Percentiles rank a stretch among this genome's conserved stretches.
phyloP scores from a whole-genome alignment of 2,329 filamentous ascomycete genomes.

The Colletotrichum costaricense region DNA sequence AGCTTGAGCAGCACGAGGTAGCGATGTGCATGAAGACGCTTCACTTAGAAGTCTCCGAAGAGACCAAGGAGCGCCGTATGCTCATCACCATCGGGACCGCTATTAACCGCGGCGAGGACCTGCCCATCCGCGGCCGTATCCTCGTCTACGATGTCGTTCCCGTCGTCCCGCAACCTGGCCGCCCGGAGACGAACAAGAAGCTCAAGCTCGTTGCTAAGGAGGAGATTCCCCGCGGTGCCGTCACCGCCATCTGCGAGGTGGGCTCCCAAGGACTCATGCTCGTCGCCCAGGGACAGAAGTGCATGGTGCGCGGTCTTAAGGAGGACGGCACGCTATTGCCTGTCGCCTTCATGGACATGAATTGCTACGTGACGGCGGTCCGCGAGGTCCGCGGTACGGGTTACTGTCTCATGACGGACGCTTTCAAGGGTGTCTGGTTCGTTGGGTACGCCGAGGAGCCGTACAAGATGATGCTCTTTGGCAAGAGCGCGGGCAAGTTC shows the following conservation, averaged over 20 bases:
- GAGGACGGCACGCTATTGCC: constrained; percentile 93
- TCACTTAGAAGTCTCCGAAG: constrained; percentile 89
- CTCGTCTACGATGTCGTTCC: constrained; percentile 93
- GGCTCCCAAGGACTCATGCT: constrained; percentile 90
- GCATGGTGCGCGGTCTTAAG: constrained; percentile 95
- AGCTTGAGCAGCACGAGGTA: constrained; percentile 79
- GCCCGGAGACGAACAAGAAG: constrained; percentile 85
- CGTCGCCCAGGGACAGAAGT: constrained; percentile 94
- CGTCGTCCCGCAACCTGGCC: constrained; percentile 89
- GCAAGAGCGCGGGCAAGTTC: constrained; percentile 83
- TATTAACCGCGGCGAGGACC: constrained; percentile 88
- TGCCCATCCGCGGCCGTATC: constrained; percentile 84
- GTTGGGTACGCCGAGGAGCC: constrained; percentile 97
- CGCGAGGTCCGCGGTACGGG: constrained; percentile 87
- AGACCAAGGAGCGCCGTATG: constrained; percentile 85
- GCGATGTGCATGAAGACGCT: constrained; percentile 86
- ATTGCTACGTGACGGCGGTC: constrained; percentile 88
- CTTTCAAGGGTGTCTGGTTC: constrained; percentile 95
- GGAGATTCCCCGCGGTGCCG: constrained; percentile 89
- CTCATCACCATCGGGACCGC: constrained; percentile 89
- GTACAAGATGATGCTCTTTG: constrained; percentile 93
- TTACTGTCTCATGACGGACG: constrained; percentile 88
- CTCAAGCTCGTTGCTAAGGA: constrained; percentile 90
- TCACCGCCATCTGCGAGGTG: constrained; percentile 86
- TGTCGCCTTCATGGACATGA: constrained; percentile 98